phyloP scores from a whole-genome alignment of 2,329 filamentous ascomycete genomes.

The Fusarium sp. region DNA sequence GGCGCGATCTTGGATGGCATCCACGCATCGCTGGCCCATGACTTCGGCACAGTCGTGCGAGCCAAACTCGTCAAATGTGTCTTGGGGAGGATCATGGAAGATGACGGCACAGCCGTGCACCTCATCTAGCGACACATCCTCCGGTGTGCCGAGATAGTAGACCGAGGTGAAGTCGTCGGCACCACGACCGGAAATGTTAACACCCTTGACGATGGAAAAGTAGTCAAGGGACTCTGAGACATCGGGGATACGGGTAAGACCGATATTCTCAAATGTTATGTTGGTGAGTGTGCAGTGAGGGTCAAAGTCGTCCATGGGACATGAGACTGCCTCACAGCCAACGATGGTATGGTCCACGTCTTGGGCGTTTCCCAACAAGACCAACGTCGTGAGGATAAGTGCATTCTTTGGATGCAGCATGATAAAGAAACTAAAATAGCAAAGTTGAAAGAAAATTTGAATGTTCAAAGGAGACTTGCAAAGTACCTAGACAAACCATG shows the following conservation, averaged over 20 bases:
- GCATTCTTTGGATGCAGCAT: background rate
- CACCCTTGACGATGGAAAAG: background rate
- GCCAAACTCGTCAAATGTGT: background rate
- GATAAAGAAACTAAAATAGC: background rate
- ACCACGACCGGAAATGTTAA: background rate
- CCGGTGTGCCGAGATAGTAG: background rate
- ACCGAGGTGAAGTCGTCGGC: background rate
- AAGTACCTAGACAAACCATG: background rate
- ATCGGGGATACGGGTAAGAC: background rate
- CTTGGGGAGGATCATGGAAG: background rate
- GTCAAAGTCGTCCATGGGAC: background rate
- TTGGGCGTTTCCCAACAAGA: background rate
- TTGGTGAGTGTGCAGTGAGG: background rate
- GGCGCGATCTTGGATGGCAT: background rate
- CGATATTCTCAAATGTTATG: background rate
- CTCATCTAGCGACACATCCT: background rate
- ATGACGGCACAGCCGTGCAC: background rate
- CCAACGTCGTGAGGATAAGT: background rate
- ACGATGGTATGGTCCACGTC: background rate
- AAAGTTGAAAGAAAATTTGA: background rate
- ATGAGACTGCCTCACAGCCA: background rate
- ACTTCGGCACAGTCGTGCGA: background rate
- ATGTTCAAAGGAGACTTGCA: background rate
- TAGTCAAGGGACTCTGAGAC: background rate
- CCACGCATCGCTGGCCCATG: background rate